Conservation (phyloP, 257 asterid genomes). For the Ligustrum vulgare region DNA sequence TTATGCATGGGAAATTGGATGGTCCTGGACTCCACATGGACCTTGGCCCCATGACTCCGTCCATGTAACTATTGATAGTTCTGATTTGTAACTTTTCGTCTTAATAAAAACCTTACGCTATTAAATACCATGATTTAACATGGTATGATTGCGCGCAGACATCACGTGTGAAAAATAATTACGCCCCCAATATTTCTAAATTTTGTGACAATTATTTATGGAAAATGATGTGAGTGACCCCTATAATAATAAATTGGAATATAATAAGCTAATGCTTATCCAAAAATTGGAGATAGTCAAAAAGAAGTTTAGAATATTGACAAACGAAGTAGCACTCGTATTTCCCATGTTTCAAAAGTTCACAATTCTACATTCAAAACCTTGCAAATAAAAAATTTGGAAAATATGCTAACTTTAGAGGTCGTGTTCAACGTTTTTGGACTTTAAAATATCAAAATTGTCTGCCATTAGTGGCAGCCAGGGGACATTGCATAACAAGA, state of each 20-base stretch:
- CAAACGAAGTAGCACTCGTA: not conserved
- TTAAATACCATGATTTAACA: too few relatives aligned
- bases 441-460: not conserved
- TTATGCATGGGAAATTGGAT: too few relatives aligned
- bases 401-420: not conserved
- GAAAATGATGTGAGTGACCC: too few relatives aligned
- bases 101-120: too few relatives aligned
- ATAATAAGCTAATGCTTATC: not conserved
- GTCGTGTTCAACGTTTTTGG: not conserved
- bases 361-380: not conserved
- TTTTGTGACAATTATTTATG: not conserved
- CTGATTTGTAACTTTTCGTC: too few relatives aligned
- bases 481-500: not conserved
- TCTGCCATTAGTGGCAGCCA: not conserved
- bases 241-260: too few relatives aligned
- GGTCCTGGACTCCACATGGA: too few relatives aligned
- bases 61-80: too few relatives aligned
- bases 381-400: not conserved
- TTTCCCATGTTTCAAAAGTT: not conserved
- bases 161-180: too few relatives aligned
- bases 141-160: too few relatives aligned
- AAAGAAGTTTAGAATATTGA: not conserved
- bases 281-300: not conserved
- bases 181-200: too few relatives aligned
- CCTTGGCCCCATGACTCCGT: too few relatives aligned